Conservation (phyloP, 2,329 filamentous ascomycete genomes). For the Plenodomus tracheiphilus region DNA sequence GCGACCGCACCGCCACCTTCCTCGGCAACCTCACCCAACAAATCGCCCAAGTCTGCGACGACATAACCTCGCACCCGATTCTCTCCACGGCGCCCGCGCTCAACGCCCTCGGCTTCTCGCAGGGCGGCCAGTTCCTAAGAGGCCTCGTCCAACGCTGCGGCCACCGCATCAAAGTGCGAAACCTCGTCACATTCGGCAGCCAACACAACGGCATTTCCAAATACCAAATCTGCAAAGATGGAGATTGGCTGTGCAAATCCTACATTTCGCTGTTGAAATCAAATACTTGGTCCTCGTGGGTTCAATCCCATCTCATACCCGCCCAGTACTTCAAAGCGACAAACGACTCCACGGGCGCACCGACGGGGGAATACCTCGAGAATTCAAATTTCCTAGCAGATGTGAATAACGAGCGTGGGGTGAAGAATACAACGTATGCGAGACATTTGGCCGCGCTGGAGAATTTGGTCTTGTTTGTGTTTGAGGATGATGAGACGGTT, state of each 20-base stretch:
- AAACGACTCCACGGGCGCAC: conserved; percentile 58
- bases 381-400: conserved; percentile 89
- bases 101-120: conserved; percentile 92
- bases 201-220: conserved; percentile 91
- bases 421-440: conserved; percentile 76
- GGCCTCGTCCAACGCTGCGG: conserved; percentile 90
- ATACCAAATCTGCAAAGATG: conserved; percentile 72
- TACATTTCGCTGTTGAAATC: conserved; percentile 76
- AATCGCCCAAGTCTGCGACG: conserved; percentile 74
- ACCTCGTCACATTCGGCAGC: conserved; percentile 83
- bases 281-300: conserved; percentile 78
- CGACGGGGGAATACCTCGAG: conserved; percentile 69
- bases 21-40: conserved; percentile 86
- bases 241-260: conserved; percentile 79
- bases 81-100: conserved; percentile 79
- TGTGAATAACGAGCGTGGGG: conserved; percentile 85
- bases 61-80: conserved; percentile 74
- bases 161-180: conserved; percentile 66
- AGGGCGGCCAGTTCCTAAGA: conserved; percentile 94
- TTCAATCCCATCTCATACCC: conserved; percentile 81
- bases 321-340: conserved; percentile 91
- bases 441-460: conserved; percentile 69
- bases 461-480: conserved; percentile 87
- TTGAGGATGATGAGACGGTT: conserved; percentile 81
- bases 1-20: conserved; percentile 83